phyloP scores from a whole-genome alignment of 441 rosid species.

The Populus trichocarpa region DNA sequence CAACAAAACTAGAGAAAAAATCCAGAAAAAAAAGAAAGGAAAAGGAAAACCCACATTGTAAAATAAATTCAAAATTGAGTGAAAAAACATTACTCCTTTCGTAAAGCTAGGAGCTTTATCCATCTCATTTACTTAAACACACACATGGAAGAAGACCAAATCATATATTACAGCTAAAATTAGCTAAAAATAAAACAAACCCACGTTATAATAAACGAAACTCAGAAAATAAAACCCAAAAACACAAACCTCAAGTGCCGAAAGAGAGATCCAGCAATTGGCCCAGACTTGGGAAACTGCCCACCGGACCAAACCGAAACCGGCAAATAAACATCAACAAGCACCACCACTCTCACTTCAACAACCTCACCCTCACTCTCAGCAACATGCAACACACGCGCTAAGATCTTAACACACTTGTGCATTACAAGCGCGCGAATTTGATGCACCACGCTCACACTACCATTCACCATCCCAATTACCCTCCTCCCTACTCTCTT shows the following conservation, averaged over 20 bases:
- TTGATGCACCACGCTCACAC: slow-evolving; percentile 68
- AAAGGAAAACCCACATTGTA: background rate
- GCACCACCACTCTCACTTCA: slow-evolving; percentile 53
- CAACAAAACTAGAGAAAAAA: background rate
- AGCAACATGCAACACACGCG: slow-evolving; percentile 40
- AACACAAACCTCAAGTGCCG: slow-evolving; percentile 62
- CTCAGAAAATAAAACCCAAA: background rate
- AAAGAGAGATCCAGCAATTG: slow-evolving; percentile 61
- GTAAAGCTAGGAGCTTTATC: background rate
- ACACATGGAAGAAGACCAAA: background rate
- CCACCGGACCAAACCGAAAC: slow-evolving; percentile 70
- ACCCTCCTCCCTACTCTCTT: slow-evolving; percentile 29
- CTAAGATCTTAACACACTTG: slow-evolving; percentile 52
- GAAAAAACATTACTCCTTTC: background rate
- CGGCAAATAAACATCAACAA: slow-evolving; percentile 75
- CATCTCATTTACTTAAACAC: background rate
- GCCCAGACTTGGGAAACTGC: slow-evolving; percentile 67
- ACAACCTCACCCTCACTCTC: slow-evolving; percentile 18
- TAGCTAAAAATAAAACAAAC: background rate
- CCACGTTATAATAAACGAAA: background rate
- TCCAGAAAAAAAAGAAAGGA: too few relatives aligned
- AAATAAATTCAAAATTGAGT: background rate
- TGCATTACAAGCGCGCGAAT: slow-evolving; percentile 49
- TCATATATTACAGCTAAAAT: background rate
- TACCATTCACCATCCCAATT: slow-evolving; percentile 74